phyloP scores from a whole-genome alignment of 306 rosid genomes.

The Dryas drummondii region DNA sequence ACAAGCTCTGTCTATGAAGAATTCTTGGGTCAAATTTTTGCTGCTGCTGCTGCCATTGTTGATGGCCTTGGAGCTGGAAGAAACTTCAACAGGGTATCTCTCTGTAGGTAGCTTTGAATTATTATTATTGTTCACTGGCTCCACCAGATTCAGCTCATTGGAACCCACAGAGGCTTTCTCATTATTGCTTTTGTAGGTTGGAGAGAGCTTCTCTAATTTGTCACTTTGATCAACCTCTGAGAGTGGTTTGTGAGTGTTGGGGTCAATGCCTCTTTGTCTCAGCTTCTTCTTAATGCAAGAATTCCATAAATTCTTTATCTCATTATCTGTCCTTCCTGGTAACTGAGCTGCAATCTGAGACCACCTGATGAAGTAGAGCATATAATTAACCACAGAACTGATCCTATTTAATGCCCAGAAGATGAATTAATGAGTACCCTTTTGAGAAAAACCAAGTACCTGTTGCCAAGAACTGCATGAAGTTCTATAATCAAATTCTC shows the following conservation, averaged over 20 bases:
- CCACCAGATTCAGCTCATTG: constrained; percentile 38
- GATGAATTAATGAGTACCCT: constrained; percentile 28
- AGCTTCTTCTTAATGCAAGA: constrained; percentile 93
- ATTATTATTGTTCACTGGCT: constrained; percentile 9
- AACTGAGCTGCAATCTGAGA: constrained; percentile 93
- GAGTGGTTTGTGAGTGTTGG: constrained; percentile 79
- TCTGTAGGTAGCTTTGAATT: constrained; percentile 25
- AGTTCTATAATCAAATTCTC: constrained; percentile 80
- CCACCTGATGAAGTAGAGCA: constrained; percentile 51
- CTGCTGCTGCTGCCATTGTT: constrained; percentile 23
- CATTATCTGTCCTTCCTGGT: constrained; percentile 94
- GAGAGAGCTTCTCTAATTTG: constrained; percentile 20
- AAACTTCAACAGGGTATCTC: constrained; percentile 40
- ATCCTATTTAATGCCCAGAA: not conserved
- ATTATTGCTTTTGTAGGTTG: constrained; percentile 35
- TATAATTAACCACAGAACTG: not conserved
- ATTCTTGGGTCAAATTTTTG: constrained; percentile 49
- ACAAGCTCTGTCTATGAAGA: constrained; percentile 46
- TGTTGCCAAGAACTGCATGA: constrained; percentile 85
- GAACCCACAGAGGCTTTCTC: constrained; percentile 57
- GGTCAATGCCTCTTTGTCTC: constrained; percentile 86
- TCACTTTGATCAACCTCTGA: constrained; percentile 36
- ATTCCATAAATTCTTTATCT: constrained; percentile 90
- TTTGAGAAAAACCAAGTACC: constrained; percentile 29
- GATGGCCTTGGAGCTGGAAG: constrained; percentile 32